Evolutionary conservation across 1,139 yeast species (phyloP), one percentile per base, ranked within the genome.

Genomic region (Zygoascus hellenicus): DNA sequence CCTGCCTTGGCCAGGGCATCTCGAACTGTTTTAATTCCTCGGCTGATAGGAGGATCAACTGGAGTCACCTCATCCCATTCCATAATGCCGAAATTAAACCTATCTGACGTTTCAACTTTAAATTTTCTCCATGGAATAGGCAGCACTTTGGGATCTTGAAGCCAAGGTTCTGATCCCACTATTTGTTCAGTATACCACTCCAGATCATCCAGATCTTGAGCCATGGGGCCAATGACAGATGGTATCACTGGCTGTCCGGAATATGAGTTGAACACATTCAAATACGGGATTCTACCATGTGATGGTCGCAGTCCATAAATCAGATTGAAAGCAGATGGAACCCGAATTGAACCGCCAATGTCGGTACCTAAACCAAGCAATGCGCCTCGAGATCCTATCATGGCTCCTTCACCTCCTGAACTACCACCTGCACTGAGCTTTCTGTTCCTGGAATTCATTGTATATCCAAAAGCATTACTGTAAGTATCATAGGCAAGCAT

Each of bases 341-440:
- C 80, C 60, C 92, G 75, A 54, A 84, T 80, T 1, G 86, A 79
- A 1, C 92, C 94, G 51, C 92, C 94, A 56, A 84, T 83, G 64
- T 84, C 94, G 37, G 85, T 76, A 15, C 92, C 92, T 49, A 83
- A 72, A 40, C 90, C 90, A 38, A 83, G 53, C 2, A 78, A 71
- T 29, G 86, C 77, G 1, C 76, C 78, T 40, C 80, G 78, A 31
- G 49, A 22, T 2, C 53, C 58, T 1, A 52, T 42, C 55, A 80
- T 63, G 0, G 89, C 77, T 54, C 90, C 89, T 63, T 83, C 92
- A 55, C 94, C 94, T 31, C 86, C 81, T 1, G 88, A 81, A 0
- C 88, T 81, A 9, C 94, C 94, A 52, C 84, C 84, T 3, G 81
- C 72, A 14, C 80, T 73, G 50, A 78, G 61, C 11, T 72, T 62